These are phyloP conservation scores for Corymbia citriodora DNA, from an alignment of 441 rosid genomes.

Conservation along the genomic window DNA sequence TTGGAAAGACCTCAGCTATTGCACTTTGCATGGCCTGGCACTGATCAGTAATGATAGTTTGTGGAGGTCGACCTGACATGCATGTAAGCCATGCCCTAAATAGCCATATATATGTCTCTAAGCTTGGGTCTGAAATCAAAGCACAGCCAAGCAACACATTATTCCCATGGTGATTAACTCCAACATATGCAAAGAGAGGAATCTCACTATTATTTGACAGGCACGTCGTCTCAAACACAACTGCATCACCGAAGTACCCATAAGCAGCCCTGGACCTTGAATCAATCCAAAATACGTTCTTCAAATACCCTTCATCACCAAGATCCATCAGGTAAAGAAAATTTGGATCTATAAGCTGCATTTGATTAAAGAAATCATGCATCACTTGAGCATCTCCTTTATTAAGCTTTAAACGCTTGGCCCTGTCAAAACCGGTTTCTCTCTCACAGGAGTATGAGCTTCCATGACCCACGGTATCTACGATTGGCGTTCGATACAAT, in stretches of 20 bases:
- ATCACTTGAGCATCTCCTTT: conserved; percentile 51
- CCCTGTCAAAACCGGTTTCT: conserved; percentile 26
- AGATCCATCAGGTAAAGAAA: conserved; percentile 86
- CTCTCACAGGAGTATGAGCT: conserved; percentile 43
- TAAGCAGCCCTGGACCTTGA: conserved; percentile 78
- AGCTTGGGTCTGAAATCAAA: conserved; percentile 56
- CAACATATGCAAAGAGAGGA: conserved; percentile 67
- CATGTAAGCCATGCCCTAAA: conserved; percentile 91
- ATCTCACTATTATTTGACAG: conserved; percentile 51
- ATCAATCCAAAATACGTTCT: conserved; percentile 83
- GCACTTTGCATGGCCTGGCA: conserved; percentile 65
- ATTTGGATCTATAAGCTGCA: conserved; percentile 70
- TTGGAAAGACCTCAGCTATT: conserved; percentile 78
- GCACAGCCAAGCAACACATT: conserved; percentile 59
- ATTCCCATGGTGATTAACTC: conserved; percentile 74
- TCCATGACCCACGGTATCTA: conserved; percentile 37
- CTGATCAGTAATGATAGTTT: conserved; percentile 61
- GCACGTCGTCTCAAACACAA: conserved; percentile 55
- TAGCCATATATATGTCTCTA: conserved; percentile 73
- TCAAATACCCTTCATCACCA: conserved; percentile 51
- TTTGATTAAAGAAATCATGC: conserved; percentile 43
- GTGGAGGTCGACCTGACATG: conserved; percentile 78
- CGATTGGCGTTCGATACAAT: conserved; percentile 43
- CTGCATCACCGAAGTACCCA: conserved; percentile 59
- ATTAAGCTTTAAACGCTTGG: conserved; percentile 44